A percentile compares a stretch with the other conserved stretches of the same genome.
phyloP scores from a whole-genome alignment of 306 rosid species.

The Geum urbanum region DNA sequence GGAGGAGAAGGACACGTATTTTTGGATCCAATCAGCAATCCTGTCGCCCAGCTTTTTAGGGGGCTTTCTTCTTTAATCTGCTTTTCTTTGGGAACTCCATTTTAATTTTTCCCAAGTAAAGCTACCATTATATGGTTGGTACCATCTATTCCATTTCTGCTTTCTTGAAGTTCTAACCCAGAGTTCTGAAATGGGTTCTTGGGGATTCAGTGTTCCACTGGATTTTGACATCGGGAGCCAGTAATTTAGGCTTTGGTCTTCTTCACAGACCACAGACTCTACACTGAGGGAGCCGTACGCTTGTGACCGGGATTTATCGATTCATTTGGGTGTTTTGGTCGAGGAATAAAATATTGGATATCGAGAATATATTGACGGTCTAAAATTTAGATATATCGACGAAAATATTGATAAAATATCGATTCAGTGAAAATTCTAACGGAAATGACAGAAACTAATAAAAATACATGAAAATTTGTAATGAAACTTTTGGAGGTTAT shows the following conservation, averaged over 20 bases:
- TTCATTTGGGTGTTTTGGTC: too few relatives aligned
- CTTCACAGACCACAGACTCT: too few relatives aligned
- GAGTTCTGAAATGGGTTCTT: background rate
- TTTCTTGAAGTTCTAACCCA: background rate
- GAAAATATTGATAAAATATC: too few relatives aligned
- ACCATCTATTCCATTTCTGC: background rate
- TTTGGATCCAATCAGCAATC: slow-evolving; percentile 54
- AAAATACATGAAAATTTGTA: too few relatives aligned
- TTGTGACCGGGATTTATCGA: too few relatives aligned
- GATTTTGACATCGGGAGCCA: slow-evolving; percentile 1
- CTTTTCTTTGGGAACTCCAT: slow-evolving; percentile 30
- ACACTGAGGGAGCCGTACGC: background rate
- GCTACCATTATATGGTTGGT: slow-evolving; percentile 9
- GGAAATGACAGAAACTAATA: too few relatives aligned
- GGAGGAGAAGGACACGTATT: too few relatives aligned
- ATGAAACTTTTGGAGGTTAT: too few relatives aligned
- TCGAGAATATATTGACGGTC: too few relatives aligned
- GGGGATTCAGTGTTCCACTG: background rate
- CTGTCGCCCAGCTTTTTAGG: slow-evolving; percentile 46
- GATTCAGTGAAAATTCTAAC: too few relatives aligned
- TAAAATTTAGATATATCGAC: too few relatives aligned
- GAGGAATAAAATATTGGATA: too few relatives aligned
- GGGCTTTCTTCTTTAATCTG: slow-evolving; percentile 29
- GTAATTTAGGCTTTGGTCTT: background rate
- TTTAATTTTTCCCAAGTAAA: slow-evolving; percentile 30